These are phyloP conservation scores for Lichtheimia hyalospora DNA, from an alignment of 371 early-diverging fungal species.

Conservation along the genomic window DNA sequence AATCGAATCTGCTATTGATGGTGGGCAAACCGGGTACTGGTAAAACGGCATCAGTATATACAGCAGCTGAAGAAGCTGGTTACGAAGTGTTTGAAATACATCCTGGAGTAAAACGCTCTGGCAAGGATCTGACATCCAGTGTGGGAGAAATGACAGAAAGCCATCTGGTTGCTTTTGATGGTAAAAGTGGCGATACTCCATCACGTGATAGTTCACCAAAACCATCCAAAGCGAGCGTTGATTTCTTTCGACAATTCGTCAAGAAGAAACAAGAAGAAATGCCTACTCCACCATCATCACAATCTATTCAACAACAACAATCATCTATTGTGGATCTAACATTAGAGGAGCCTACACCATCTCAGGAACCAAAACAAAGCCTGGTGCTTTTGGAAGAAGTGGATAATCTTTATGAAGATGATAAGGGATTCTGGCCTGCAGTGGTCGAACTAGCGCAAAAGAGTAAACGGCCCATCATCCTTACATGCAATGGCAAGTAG, in stretches of 20 bases:
- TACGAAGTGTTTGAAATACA: constrained; percentile 80
- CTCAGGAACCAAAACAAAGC: constrained; percentile 39
- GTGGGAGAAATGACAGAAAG: constrained; percentile 77
- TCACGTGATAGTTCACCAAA: background rate
- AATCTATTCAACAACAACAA: background rate
- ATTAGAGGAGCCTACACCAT: background rate
- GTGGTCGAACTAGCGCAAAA: constrained; percentile 67
- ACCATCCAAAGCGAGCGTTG: background rate
- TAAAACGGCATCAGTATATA: constrained; percentile 77
- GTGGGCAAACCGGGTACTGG: constrained; percentile 75
- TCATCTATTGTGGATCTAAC: background rate
- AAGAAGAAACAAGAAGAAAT: background rate
- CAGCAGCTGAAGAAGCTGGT: constrained; percentile 69
- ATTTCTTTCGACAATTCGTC: constrained; percentile 4
- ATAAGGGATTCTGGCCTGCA: constrained; percentile 79
- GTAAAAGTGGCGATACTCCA: background rate
- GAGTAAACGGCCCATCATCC: constrained; percentile 79
- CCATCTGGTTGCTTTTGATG: constrained; percentile 54
- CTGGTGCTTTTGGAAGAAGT: constrained; percentile 83
- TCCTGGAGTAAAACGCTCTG: constrained; percentile 64
- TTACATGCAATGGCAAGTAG: constrained; percentile 75
- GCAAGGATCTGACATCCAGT: constrained; percentile 65
- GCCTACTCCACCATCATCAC: background rate
- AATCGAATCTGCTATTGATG: constrained; percentile 62
- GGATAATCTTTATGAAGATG: constrained; percentile 81